A percentile compares a stretch with the other conserved stretches of the same genome.
Conservation (phyloP, 768 basidiomycete species). For the Galerina marginata region DNA sequence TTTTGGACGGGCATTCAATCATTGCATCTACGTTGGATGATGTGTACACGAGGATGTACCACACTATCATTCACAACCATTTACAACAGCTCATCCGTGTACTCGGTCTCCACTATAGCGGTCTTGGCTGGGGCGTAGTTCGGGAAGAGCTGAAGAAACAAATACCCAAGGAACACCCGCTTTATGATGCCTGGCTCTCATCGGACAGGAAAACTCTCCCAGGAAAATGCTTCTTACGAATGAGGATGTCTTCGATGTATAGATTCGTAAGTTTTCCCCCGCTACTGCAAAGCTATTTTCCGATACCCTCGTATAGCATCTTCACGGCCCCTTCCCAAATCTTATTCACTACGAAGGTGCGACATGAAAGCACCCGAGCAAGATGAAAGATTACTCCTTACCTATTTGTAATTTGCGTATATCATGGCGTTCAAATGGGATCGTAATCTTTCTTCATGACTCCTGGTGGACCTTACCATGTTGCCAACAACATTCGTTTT, state of each 20-base stretch:
- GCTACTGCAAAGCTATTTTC: not conserved
- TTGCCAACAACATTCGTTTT: no score
- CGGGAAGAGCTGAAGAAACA: conserved; percentile 46
- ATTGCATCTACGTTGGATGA: conserved; percentile 56
- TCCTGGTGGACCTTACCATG: no score
- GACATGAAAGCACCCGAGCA: not conserved
- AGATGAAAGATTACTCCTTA: not conserved
- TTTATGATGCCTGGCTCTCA: conserved; percentile 56
- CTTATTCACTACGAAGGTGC: conserved; percentile 54
- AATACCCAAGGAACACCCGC: conserved; percentile 52
- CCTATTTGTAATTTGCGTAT: not conserved
- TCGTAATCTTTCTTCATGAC: no score
- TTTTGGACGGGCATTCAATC: conserved; percentile 53
- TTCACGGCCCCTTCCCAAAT: conserved; percentile 61
- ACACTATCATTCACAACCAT: conserved; percentile 64
- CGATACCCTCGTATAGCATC: conserved; percentile 41
- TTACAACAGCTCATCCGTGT: conserved; percentile 64
- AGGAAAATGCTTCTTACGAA: conserved; percentile 62
- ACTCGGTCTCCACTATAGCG: conserved; percentile 60
- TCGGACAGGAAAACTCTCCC: conserved; percentile 52
- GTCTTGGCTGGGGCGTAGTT: conserved; percentile 57
- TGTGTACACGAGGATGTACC: conserved; percentile 62
- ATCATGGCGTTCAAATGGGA: not conserved
- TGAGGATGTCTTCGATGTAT: conserved; percentile 62
- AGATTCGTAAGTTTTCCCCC: conserved; percentile 48